Evolutionary conservation across 257 asterid species (phyloP).

Genomic region (Jasminum sambac): DNA sequence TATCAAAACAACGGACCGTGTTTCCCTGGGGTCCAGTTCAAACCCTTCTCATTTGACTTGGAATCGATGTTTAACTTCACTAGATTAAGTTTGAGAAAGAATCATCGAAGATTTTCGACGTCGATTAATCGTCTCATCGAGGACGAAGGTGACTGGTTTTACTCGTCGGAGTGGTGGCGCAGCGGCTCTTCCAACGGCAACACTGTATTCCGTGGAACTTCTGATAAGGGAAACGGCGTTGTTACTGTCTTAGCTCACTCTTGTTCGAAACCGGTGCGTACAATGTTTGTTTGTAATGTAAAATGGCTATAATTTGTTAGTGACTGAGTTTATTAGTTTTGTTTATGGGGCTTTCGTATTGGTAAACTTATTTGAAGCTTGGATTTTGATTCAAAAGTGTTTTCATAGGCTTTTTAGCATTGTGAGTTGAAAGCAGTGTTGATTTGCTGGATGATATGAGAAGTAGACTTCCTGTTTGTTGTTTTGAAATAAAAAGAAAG

Average conservation of each 20-base stretch:
- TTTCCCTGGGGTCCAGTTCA: too few species aligned
- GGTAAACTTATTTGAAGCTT: not conserved
- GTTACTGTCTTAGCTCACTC: slow-evolving; percentile 10
- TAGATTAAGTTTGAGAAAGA: not conserved
- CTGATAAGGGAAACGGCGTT: slow-evolving; percentile 22
- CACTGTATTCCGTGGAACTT: slow-evolving; percentile 13
- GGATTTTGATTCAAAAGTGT: not conserved
- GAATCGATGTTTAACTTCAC: not conserved
- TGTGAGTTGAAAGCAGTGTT: not conserved
- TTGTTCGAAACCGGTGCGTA: slow-evolving; percentile 11
- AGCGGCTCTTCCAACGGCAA: not conserved
- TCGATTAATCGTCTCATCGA: not conserved
- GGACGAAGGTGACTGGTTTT: slow-evolving; percentile 22
- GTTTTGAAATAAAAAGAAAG: not conserved
- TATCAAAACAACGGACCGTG: too few species aligned
- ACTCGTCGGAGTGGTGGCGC: slow-evolving; percentile 17
- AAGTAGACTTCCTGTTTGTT: not conserved
- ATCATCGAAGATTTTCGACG: slow-evolving; percentile 7
- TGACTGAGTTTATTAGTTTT: not conserved
- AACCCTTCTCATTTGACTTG: not conserved
- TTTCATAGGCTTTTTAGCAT: not conserved
- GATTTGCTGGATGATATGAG: not conserved
- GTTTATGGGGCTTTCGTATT: not conserved
- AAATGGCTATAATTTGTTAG: not conserved
- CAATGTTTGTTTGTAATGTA: not conserved